Conservation (phyloP, 495 filamentous ascomycete genomes). For the Talaromyces adpressus region DNA sequence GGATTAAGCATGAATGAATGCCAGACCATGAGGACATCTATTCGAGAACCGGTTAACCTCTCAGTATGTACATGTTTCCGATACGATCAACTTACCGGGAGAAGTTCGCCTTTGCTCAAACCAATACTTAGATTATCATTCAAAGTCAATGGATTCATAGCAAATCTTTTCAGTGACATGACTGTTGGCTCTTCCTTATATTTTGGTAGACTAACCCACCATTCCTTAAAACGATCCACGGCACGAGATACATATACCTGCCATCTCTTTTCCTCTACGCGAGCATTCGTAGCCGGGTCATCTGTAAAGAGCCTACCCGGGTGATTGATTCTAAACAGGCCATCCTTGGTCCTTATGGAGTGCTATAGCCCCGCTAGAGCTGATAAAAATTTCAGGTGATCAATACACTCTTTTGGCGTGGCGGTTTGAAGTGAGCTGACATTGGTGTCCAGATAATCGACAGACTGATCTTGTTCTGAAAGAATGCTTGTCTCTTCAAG, state of each 20-base stretch:
- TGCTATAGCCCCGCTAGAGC: slow-evolving; percentile 62
- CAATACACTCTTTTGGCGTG: slow-evolving; percentile 43
- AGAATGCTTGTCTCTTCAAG: background rate
- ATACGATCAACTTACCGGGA: slow-evolving; percentile 20
- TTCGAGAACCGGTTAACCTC: background rate
- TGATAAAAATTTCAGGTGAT: slow-evolving; percentile 70
- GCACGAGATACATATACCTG: slow-evolving; percentile 66
- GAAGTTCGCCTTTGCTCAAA: slow-evolving; percentile 19
- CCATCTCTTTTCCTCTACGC: slow-evolving; percentile 74
- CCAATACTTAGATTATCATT: slow-evolving; percentile 9
- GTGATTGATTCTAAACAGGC: slow-evolving; percentile 58
- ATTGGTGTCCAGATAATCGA: background rate
- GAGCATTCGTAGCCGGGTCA: slow-evolving; percentile 16
- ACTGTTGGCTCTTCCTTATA: slow-evolving; percentile 8
- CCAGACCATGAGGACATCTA: slow-evolving; percentile 87
- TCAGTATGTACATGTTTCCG: background rate
- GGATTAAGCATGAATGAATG: slow-evolving; percentile 84
- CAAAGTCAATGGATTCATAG: slow-evolving; percentile 4
- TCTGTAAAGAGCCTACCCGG: background rate
- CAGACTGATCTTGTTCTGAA: background rate
- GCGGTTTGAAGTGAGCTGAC: background rate
- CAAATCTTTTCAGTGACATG: slow-evolving; percentile 4
- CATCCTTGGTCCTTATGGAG: slow-evolving; percentile 52
- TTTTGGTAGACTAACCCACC: slow-evolving; percentile 46
- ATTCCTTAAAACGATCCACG: slow-evolving; percentile 63